These are phyloP conservation scores for Phaffomyces thermotolerans DNA, from an alignment of 805 yeast genomes.

Conservation along the genomic window DNA sequence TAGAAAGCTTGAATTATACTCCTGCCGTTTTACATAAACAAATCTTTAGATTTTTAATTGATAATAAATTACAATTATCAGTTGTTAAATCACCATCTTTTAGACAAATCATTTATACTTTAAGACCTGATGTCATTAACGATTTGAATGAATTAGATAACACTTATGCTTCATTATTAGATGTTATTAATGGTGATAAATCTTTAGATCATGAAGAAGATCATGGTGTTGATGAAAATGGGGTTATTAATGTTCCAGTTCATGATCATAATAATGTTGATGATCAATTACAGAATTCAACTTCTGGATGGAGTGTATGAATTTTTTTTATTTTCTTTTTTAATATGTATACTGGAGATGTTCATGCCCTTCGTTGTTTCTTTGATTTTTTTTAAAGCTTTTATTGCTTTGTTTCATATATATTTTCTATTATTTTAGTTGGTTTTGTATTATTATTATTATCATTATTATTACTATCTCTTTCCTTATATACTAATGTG, in stretches of 20 bases:
- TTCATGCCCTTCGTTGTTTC: too few species aligned
- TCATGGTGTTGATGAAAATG: conserved; percentile 4
- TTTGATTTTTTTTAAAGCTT: too few species aligned
- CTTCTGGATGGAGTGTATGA: conserved; percentile 1
- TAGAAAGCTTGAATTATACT: conserved; percentile 39
- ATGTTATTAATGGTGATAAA: conserved; percentile 25
- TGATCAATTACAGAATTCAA: conserved; percentile 4
- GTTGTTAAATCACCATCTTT: conserved; percentile 44
- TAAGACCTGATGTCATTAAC: conserved; percentile 39
- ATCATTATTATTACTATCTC: background rate
- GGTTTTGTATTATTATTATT: background rate
- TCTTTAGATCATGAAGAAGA: background rate
- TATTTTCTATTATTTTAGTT: background rate
- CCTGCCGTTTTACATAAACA: conserved; percentile 43
- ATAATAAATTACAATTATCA: conserved; percentile 42
- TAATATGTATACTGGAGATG: too few species aligned
- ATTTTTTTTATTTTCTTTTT: background rate
- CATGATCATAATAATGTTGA: conserved; percentile 2
- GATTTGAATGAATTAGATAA: conserved; percentile 42
- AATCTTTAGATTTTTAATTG: conserved; percentile 41
- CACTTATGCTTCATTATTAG: conserved; percentile 33
- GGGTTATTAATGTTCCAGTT: background rate
- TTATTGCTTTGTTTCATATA: background rate
- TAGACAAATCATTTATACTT: conserved; percentile 43
- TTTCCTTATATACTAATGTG: too few species aligned